Conservation (phyloP, 495 filamentous ascomycete species). For the Hyaloscypha bicolor region DNA sequence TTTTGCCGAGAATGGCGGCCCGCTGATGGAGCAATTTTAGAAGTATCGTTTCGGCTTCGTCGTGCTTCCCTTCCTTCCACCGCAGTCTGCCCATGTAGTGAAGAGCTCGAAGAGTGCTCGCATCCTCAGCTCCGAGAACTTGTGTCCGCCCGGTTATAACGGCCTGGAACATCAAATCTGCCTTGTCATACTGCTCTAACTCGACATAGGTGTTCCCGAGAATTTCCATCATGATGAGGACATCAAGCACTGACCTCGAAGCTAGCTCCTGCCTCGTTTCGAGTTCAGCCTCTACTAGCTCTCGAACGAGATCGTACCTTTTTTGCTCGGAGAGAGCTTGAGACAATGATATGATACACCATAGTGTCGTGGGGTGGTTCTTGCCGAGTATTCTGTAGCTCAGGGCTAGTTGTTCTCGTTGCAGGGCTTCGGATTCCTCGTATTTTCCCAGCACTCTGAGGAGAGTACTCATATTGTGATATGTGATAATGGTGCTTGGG, state of each 20-base stretch:
- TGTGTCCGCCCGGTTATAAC: neutral
- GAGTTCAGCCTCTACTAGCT: neutral
- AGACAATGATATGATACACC: neutral
- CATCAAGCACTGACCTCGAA: neutral
- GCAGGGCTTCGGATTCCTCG: neutral
- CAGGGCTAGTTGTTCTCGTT: neutral
- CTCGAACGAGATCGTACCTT: neutral
- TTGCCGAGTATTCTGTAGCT: neutral
- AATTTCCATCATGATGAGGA: constrained; percentile 1
- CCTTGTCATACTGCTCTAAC: neutral
- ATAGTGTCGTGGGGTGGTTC: neutral
- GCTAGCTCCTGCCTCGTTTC: neutral
- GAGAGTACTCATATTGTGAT: neutral
- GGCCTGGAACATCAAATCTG: neutral
- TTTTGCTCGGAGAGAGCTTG: neutral
- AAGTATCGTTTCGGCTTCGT: neutral
- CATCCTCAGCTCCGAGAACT: neutral
- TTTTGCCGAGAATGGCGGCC: neutral
- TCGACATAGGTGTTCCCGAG: neutral
- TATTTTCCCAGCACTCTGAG: neutral
- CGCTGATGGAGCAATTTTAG: neutral
- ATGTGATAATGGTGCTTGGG: neutral
- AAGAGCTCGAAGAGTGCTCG: neutral
- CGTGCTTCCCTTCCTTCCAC: neutral
- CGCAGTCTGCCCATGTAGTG: neutral